Base-by-base conservation (phyloP, 2,329 filamentous ascomycete genomes). In the Penicillium griseofulvum region DNA sequence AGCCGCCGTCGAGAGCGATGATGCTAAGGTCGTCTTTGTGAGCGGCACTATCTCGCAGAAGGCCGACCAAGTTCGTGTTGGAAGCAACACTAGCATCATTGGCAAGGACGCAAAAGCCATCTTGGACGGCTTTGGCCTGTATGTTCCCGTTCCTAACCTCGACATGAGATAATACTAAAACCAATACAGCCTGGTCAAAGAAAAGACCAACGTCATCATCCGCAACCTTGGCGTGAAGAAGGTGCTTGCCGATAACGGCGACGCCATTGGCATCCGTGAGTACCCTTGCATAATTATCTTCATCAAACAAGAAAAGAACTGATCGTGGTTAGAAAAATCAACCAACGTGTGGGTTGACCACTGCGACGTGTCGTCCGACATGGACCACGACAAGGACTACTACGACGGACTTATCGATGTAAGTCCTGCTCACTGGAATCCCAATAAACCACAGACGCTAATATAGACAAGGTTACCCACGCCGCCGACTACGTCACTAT, bases 261-360 rank as follows among this genome's bases (percentile, higher is more conserved):
- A 87, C 62, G 82, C 81, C 55, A 80, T 87, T 61, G 81, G 79
- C 59, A 81, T 87, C 56, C 80, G 86, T 69, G 52, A 54, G 65
- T 69, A 28, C n/a, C 9, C 5, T 3, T 17, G 6, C 26, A 24
- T 9, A 22, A 19, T 14, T 19, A 17, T 34, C 10, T 14, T 10
- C 3, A 17, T 11, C 11, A 69, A 67, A 81, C 54, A 37, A 2
- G 16, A 17, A 5, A 24, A 11, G 28, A 2, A n/a, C 46, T 58
- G 12, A 60, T 28, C 0, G 8, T 4, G 2, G 10, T 11, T 28
- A 70, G 68, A 70, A 45, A 59, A 67, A 48, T 64, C 66, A 11
- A 68, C 49, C 61, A 85, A 86, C 60, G 77, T 85, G 65, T 89
- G 86, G 86, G 74, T 89, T 47, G 86, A 89, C 74, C 86, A 88